Conservation (phyloP, 1,139 yeast species). For the Yamadazyma kanchanaburiensis region DNA sequence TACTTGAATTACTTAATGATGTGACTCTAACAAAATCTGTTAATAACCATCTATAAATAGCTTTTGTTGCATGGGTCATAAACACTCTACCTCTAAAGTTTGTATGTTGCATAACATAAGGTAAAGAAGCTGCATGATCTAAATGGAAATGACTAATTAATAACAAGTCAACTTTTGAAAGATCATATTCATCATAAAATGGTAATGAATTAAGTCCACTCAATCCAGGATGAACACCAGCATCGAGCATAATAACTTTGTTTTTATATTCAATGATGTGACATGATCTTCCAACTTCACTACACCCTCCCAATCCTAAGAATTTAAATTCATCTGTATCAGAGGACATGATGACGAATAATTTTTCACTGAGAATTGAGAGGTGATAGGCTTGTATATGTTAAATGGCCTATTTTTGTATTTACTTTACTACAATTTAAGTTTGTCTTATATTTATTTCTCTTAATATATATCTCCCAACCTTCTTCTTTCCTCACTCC, state of each 20-base stretch:
- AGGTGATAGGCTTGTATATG: too few species aligned
- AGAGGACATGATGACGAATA: conserved; percentile 5
- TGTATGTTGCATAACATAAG: conserved; percentile 97
- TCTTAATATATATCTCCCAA: too few species aligned
- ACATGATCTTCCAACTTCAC: conserved; percentile 95
- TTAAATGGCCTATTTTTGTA: conserved; percentile 1
- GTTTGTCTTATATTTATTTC: neutral
- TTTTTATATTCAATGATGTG: conserved; percentile 91
- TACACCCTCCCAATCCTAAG: conserved; percentile 98
- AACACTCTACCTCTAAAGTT: conserved; percentile 91
- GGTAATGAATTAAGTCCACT: conserved; percentile 90
- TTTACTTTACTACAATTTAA: neutral
- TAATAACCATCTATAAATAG: conserved; percentile 91
- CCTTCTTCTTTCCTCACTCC: too few species aligned
- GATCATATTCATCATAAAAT: conserved; percentile 90
- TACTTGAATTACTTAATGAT: conserved; percentile 37
- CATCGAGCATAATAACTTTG: conserved; percentile 95
- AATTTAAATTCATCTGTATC: conserved; percentile 56
- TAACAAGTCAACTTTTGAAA: conserved; percentile 80
- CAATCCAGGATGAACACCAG: conserved; percentile 97
- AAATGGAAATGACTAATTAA: conserved; percentile 92
- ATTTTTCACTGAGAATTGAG: too few species aligned
- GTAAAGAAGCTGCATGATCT: conserved; percentile 96
- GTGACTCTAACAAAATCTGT: conserved; percentile 95
- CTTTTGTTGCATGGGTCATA: conserved; percentile 99